Evolutionary conservation across 305 asterid species (phyloP).

Genomic region (Rubia tinctorum): DNA sequence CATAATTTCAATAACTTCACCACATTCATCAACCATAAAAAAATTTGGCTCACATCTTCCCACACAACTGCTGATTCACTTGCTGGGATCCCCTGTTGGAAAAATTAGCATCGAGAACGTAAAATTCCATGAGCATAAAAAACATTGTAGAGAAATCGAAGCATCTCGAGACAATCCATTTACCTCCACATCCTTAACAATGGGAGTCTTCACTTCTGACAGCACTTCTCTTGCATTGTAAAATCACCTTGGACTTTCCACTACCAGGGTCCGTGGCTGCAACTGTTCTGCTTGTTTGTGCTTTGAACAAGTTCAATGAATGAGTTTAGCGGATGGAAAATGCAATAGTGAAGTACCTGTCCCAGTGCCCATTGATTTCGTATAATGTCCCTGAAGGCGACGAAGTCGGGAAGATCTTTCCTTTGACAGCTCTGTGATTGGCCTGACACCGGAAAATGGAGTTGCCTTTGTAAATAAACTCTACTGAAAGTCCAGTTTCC

Average conservation of each 20-base stretch:
- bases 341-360: conserved; percentile 36
- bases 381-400: conserved; percentile 47
- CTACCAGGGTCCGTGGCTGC: conserved; percentile 43
- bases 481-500: conserved; percentile 74
- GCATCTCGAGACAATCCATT: conserved; percentile 8
- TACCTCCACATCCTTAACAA: conserved; percentile 58
- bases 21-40: too few relatives aligned
- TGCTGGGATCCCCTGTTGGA: conserved; percentile 38
- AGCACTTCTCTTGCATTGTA: conserved; percentile 62
- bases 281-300: conserved; percentile 37
- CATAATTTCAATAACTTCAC: too few relatives aligned
- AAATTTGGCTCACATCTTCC: conserved; percentile 61
- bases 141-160: not conserved
- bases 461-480: conserved; percentile 49
- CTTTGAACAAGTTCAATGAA: not conserved
- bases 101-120: not conserved
- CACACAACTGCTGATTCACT: conserved; percentile 75
- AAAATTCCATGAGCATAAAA: too few relatives aligned
- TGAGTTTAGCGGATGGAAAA: not conserved
- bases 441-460: conserved; percentile 47
- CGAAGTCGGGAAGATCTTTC: conserved; percentile 48
- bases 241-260: conserved; percentile 42
- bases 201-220: conserved; percentile 55
- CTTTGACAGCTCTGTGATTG: conserved; percentile 50
- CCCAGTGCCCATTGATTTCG: conserved; percentile 82